Conservation (phyloP, 192 early-diverging fungal genomes). For the Umbelopsis vinacea region DNA sequence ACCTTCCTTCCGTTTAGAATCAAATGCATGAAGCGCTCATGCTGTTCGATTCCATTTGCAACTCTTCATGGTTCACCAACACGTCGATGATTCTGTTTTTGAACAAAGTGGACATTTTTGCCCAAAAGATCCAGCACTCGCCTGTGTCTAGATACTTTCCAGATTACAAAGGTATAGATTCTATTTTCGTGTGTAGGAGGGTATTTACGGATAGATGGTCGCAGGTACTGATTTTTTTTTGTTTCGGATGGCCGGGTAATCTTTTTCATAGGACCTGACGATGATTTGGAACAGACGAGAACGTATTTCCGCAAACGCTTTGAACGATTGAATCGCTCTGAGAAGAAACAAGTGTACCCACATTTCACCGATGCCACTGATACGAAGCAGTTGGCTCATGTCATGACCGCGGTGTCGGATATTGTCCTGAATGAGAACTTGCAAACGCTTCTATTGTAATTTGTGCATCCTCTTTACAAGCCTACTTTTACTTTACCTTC, state of each 20-base stretch:
- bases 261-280: conserved; percentile 28
- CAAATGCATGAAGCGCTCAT: conserved; percentile 63
- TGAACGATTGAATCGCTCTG: conserved; percentile 45
- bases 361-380: conserved; percentile 61
- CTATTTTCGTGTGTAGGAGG: background rate
- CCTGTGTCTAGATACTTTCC: conserved; percentile 56
- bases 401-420: conserved; percentile 53
- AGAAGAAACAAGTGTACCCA: conserved; percentile 53
- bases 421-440: conserved; percentile 52
- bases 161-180: conserved; percentile 55
- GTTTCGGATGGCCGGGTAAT: background rate
- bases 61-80: conserved; percentile 62
- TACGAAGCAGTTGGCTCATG: conserved; percentile 49
- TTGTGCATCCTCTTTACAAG: background rate
- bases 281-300: conserved; percentile 34
- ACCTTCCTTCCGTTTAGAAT: background rate
- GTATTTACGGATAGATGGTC: too few species aligned
- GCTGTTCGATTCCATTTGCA: conserved; percentile 65
- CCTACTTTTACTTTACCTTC: background rate
- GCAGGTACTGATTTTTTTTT: background rate
- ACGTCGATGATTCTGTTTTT: conserved; percentile 66
- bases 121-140: conserved; percentile 51
- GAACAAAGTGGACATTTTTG: conserved; percentile 68
- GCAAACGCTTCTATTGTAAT: conserved; percentile 6
- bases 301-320: conserved; percentile 52